Evolutionary conservation across 2,329 filamentous ascomycete genomes (phyloP).

Genomic region (Amauroascus verrucosus): DNA sequence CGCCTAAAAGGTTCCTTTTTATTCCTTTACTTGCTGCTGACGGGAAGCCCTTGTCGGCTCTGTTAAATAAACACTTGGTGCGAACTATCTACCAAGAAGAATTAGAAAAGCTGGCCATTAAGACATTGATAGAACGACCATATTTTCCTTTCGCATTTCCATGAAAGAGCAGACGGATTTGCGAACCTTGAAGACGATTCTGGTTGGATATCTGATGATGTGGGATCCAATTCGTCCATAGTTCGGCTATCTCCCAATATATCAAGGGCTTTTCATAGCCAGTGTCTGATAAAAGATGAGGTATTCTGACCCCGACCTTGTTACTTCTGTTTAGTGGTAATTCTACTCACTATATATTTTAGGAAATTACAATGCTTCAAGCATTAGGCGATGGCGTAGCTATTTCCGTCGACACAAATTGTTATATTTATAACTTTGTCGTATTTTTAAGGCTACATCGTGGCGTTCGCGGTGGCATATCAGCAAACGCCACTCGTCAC

Average conservation of each 20-base stretch:
- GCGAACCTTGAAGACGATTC: constrained; percentile 57
- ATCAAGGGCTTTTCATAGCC: not conserved
- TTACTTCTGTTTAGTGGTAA: not conserved
- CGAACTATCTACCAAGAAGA: not conserved
- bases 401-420: constrained; percentile 64
- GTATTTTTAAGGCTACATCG: constrained; percentile 81
- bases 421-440: constrained; percentile 79
- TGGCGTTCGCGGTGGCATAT: constrained; percentile 67
- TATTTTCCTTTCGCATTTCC: constrained; percentile 80
- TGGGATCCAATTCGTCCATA: constrained; percentile 30
- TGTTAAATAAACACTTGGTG: constrained; percentile 37
- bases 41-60: constrained; percentile 23
- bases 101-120: not conserved
- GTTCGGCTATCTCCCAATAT: constrained; percentile 22
- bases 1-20: constrained; percentile 70
- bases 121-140: constrained; percentile 53
- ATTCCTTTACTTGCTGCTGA: constrained; percentile 53
- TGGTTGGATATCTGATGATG: constrained; percentile 26
- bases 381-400: constrained; percentile 49
- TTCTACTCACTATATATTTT: not conserved
- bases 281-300: constrained; percentile 7
- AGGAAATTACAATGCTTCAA: constrained; percentile 49
- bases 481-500: constrained; percentile 67
- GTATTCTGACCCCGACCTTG: not conserved
- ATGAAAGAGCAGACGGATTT: constrained; percentile 61